Evolutionary conservation across 805 yeast species (phyloP), one percentile per base, ranked within the genome.

Genomic region (Saturnispora hagleri): DNA sequence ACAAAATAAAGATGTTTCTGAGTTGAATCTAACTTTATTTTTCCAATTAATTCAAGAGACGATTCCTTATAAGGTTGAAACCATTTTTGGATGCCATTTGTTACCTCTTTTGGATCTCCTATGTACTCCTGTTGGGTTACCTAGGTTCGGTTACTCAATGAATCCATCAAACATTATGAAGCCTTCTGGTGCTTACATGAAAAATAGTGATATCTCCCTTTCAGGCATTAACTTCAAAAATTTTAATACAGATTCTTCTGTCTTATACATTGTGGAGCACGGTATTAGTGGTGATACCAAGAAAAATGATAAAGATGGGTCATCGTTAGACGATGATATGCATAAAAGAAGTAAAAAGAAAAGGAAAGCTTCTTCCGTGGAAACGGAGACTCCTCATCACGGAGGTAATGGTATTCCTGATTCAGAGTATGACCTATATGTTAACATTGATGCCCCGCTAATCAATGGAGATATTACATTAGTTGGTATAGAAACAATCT

Each of bases 111-210:
- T 85, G 50, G 77, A 81, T 15, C 71, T 93, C 43, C 62, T 89
- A 44, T 83, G 88, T 84, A 91, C 98, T 0, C 99, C 99, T 3
- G 86, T 93, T 53, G 99, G 99, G 55, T 81, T 89, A 51, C 86
- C 96, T 4, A 81, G 98, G 57, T 86, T 84, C 64, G 86, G 84
- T 59, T 93, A 88, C 66, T 79, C 81, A 34, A 88, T 93, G 96
- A 82, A 86, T 57, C 72, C 86, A 0, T 70, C 74, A n/a, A 73
- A 81, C 48, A 78, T 93, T 42, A 70, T 91, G 62, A 80, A 86
- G 57, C 96, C 97, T 0, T 85, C 95, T 12, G 95, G 93, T 1
- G 74, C 59, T 48, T 64, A 73, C 33, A 63, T 57, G 62, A 69
- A 58, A 4, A 57, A 58, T 20, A 47, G 56, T 4, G 69, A 64